Conservation (phyloP, 2,329 filamentous ascomycete genomes). For the Pyricularia grisea region DNA sequence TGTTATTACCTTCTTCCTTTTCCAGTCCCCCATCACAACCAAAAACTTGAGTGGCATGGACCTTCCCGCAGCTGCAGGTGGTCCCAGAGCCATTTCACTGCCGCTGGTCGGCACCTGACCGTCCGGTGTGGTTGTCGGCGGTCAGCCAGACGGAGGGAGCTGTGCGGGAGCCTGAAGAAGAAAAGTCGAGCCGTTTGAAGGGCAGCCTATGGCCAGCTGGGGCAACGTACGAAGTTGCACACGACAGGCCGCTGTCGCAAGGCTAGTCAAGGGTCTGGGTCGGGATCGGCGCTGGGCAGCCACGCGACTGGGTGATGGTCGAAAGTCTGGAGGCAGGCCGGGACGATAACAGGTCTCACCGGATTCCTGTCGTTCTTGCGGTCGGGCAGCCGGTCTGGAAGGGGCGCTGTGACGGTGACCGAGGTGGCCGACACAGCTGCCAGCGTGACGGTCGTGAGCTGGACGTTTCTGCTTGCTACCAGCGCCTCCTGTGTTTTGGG, state of each 20-base stretch:
- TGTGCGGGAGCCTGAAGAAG: neutral
- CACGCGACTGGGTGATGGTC: constrained; percentile 22
- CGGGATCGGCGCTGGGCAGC: constrained; percentile 19
- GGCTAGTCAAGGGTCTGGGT: constrained; percentile 19
- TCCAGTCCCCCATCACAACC: neutral
- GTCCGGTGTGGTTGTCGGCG: neutral
- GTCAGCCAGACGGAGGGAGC: neutral
- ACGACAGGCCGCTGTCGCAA: constrained; percentile 20
- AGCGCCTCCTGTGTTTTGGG: neutral
- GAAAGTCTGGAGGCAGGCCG: constrained; percentile 18
- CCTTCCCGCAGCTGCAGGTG: neutral
- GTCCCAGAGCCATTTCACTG: neutral
- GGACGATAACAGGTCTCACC: constrained; percentile 23
- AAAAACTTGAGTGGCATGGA: constrained; percentile 20
- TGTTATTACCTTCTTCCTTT: neutral
- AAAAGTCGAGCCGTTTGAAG: neutral
- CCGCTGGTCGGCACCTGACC: neutral
- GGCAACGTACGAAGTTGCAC: constrained; percentile 11
- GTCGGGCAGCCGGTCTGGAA: constrained; percentile 20
- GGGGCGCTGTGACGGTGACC: constrained; percentile 21
- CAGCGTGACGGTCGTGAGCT: neutral
- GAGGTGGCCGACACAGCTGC: neutral
- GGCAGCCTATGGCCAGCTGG: neutral
- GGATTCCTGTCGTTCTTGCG: constrained; percentile 18
- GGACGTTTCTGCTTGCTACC: too few species aligned